These are phyloP conservation scores for Sophora flavescens DNA, from an alignment of 306 rosid genomes.

Conservation along the genomic window DNA sequence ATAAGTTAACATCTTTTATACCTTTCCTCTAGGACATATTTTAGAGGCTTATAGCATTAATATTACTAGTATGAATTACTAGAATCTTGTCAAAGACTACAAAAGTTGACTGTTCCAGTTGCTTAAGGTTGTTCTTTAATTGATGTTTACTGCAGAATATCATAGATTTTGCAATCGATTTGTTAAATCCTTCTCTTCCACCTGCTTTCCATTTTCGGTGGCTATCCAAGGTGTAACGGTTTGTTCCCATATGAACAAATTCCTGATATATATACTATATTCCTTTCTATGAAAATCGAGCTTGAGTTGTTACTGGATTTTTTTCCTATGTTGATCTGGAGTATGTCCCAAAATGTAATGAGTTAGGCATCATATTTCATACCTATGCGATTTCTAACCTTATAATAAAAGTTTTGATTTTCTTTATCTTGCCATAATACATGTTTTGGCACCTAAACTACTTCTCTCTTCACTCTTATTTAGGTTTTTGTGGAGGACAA, in stretches of 20 bases:
- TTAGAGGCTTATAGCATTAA: too few relatives aligned
- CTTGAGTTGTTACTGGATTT: conserved; percentile 12
- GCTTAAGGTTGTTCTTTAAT: not conserved
- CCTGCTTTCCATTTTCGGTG: conserved; percentile 9
- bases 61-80: not conserved
- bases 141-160: not conserved
- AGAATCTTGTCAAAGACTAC: conserved; percentile 31
- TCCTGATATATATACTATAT: conserved; percentile 10
- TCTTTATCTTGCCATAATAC: not conserved
- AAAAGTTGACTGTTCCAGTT: not conserved
- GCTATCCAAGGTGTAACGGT: conserved; percentile 48
- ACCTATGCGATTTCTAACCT: conserved; percentile 1
- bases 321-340: not conserved
- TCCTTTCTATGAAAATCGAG: conserved; percentile 25
- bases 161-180: conserved; percentile 11
- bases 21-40: not conserved
- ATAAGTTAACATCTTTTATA: not conserved
- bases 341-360: conserved; percentile 10
- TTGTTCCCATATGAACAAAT: conserved; percentile 33
- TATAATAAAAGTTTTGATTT: conserved; percentile 2
- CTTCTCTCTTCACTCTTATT: conserved; percentile 10
- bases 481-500: conserved; percentile 98
- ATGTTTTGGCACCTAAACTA: conserved; percentile 24
- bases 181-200: conserved; percentile 31
- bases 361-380: conserved; percentile 28